Evolutionary conservation across 2,329 filamentous ascomycete genomes (phyloP).

Genomic region (Trichoderma sp.): DNA sequence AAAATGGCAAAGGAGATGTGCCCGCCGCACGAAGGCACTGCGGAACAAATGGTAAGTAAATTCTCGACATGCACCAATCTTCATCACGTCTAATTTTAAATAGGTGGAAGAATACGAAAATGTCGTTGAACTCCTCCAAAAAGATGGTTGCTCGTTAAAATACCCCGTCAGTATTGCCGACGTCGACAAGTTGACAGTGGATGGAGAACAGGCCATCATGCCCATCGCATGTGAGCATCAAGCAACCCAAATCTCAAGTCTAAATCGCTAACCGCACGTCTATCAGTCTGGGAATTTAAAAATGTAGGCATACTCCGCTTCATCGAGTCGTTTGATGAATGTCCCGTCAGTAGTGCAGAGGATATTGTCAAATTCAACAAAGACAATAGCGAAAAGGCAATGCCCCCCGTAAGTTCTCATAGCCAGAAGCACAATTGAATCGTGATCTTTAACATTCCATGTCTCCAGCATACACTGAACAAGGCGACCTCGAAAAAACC

Average conservation of each 20-base stretch:
- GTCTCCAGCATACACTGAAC: constrained; percentile 22
- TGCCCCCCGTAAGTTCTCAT: constrained; percentile 23
- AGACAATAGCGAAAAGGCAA: constrained; percentile 23
- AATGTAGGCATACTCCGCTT: constrained; percentile 26
- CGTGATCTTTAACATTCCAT: background rate
- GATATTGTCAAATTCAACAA: constrained; percentile 26
- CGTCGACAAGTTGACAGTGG: background rate
- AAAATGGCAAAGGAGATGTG: constrained; percentile 22
- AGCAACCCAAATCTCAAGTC: background rate
- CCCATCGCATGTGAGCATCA: background rate
- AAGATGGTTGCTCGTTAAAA: background rate
- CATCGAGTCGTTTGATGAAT: constrained; percentile 25
- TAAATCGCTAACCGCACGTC: background rate
- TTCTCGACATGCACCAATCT: accelerated
- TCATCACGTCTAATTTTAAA: background rate
- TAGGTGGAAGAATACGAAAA: constrained; percentile 7
- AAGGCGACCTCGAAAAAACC: constrained; percentile 25
- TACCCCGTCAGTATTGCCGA: background rate
- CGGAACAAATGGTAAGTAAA: constrained; percentile 24
- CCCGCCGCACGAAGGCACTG: constrained; percentile 12
- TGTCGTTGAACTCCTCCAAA: background rate
- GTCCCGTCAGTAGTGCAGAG: constrained; percentile 6
- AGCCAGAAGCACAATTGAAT: accelerated
- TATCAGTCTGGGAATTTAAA: constrained; percentile 30
- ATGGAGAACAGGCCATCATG: background rate